These are phyloP conservation scores for Ajuga reptans DNA, from an alignment of 305 asterid genomes.

Conservation along the genomic window DNA sequence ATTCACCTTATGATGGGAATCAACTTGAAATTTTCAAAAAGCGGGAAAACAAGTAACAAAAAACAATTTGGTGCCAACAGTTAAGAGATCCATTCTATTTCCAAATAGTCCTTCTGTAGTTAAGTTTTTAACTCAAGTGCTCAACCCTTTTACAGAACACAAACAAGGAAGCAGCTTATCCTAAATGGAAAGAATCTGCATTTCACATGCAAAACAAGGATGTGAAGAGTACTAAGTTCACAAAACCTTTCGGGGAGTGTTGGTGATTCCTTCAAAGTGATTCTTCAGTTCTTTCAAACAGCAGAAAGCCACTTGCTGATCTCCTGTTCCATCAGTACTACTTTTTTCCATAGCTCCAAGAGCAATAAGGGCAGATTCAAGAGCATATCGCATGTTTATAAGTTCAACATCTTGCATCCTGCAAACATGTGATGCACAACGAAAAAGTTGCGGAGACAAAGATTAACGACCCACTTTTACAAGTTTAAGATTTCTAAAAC, in stretches of 20 bases:
- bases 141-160: slow-evolving; percentile 9
- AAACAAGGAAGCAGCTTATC: not conserved
- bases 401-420: slow-evolving; percentile 98
- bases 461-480: not conserved
- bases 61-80: not conserved
- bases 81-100: not conserved
- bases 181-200: not conserved
- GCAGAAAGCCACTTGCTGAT: slow-evolving; percentile 36
- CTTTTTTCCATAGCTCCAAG: slow-evolving; percentile 76
- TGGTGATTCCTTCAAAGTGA: slow-evolving; percentile 78
- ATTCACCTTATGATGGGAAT: not conserved
- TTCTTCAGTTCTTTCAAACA: slow-evolving; percentile 72
- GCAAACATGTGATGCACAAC: slow-evolving; percentile 26
- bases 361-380: slow-evolving; percentile 83
- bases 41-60: too few relatives aligned
- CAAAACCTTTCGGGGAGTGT: slow-evolving; percentile 79
- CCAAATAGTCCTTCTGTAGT: not conserved
- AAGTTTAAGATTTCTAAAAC: slow-evolving; percentile 4
- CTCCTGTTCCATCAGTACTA: slow-evolving; percentile 45
- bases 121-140: not conserved
- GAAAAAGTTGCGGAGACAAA: not conserved
- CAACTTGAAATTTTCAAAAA: not conserved
- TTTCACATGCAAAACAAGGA: slow-evolving; percentile 7
- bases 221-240: slow-evolving; percentile 20
- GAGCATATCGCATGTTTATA: slow-evolving; percentile 95